These are phyloP conservation scores for Asterophora lycoperdoides DNA, from an alignment of 768 basidiomycete genomes.

Conservation along the genomic window DNA sequence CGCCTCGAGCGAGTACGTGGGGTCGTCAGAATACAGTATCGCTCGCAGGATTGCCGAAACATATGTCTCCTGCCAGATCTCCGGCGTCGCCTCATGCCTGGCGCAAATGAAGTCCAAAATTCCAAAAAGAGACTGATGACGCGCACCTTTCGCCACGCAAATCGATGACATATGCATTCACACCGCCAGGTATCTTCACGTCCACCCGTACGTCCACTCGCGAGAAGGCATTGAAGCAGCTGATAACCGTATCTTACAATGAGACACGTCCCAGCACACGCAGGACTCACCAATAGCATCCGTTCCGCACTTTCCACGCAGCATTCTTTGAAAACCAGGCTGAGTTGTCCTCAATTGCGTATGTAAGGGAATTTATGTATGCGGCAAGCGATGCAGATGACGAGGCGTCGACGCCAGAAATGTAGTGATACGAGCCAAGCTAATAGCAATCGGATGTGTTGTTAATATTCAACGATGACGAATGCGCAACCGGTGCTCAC, in stretches of 20 bases:
- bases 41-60: conserved; percentile 88
- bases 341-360: conserved; percentile 84
- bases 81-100: conserved; percentile 85
- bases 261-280: neutral
- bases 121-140: neutral
- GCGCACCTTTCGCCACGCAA: conserved; percentile 84
- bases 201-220: conserved; percentile 95
- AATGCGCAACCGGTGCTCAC: conserved; percentile 41
- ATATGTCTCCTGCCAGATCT: conserved; percentile 97
- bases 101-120: neutral
- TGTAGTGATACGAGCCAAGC: conserved; percentile 95
- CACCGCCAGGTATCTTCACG: conserved; percentile 97
- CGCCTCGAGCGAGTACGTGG: conserved; percentile 84
- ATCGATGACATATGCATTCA: conserved; percentile 91
- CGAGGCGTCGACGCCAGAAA: conserved; percentile 98
- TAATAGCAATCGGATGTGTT: conserved; percentile 31
- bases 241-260: conserved; percentile 21
- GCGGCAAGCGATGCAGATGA: conserved; percentile 97
- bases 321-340: conserved; percentile 89
- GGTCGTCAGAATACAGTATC: conserved; percentile 94
- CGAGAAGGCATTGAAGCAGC: conserved; percentile 98
- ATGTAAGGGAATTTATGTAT: conserved; percentile 98
- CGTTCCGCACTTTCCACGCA: conserved; percentile 87
- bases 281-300: conserved; percentile 78
- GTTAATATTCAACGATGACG: neutral